Evolutionary conservation across 2,329 filamentous ascomycete species (phyloP).

Genomic region (Parafenestella ontariensis): DNA sequence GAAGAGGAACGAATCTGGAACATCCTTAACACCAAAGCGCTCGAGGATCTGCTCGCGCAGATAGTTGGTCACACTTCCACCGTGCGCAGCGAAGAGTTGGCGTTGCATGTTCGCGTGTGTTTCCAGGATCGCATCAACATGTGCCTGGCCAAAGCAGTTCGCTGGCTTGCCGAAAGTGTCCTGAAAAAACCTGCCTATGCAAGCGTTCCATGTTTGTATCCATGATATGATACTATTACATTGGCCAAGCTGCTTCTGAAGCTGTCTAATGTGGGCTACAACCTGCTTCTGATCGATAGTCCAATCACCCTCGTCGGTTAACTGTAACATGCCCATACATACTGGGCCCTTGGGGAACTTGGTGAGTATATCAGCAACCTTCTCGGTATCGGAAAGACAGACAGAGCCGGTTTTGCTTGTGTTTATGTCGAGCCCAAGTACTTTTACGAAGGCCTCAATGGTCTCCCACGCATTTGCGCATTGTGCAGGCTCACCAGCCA

Average conservation of each 20-base stretch:
- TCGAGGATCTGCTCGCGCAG: slow-evolving; percentile 52
- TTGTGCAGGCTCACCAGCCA: slow-evolving; percentile 64
- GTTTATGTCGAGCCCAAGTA: slow-evolving; percentile 67
- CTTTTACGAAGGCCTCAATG: slow-evolving; percentile 61
- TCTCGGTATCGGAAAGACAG: slow-evolving; percentile 45
- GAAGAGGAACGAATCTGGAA: slow-evolving; percentile 58
- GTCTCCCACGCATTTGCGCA: slow-evolving; percentile 67
- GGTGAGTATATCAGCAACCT: slow-evolving; percentile 20
- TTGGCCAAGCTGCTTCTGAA: slow-evolving; percentile 63
- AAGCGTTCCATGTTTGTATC: slow-evolving; percentile 67
- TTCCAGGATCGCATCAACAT: slow-evolving; percentile 63
- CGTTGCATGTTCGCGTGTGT: slow-evolving; percentile 62
- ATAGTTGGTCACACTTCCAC: slow-evolving; percentile 60
- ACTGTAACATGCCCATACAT: slow-evolving; percentile 65
- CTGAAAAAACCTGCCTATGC: slow-evolving; percentile 63
- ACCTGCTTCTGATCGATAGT: slow-evolving; percentile 67
- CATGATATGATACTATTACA: slow-evolving; percentile 65
- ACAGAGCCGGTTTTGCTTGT: slow-evolving; percentile 64
- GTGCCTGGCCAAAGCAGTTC: slow-evolving; percentile 61
- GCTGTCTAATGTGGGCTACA: slow-evolving; percentile 65
- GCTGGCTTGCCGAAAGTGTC: slow-evolving; percentile 65
- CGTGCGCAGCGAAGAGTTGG: slow-evolving; percentile 54
- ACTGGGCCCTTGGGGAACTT: slow-evolving; percentile 62
- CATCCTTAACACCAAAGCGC: slow-evolving; percentile 47
- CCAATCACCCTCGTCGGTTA: slow-evolving; percentile 62